Percentiles rank a stretch among this genome's conserved stretches.
These are phyloP conservation scores for Monilinia laxa DNA, from an alignment of 2,329 filamentous ascomycete species.

Conservation along the genomic window DNA sequence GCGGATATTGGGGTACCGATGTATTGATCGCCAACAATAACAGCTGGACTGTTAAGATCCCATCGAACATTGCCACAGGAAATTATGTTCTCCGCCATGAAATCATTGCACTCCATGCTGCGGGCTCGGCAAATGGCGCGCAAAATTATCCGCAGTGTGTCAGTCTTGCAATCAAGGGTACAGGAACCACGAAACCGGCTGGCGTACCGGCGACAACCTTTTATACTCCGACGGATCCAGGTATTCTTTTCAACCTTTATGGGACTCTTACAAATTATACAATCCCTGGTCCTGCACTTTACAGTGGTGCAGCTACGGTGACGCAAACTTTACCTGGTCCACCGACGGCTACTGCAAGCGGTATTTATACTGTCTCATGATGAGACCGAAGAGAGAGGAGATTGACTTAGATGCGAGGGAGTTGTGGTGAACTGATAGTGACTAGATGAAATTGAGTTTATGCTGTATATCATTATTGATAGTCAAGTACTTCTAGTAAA, in stretches of 20 bases:
- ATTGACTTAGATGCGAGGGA: background rate
- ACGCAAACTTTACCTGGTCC: constrained; percentile 30
- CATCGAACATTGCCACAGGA: constrained; percentile 45
- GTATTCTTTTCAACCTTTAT: constrained; percentile 46
- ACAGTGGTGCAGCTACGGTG: constrained; percentile 29
- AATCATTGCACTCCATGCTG: constrained; percentile 38
- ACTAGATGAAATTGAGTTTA: background rate
- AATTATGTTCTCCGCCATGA: constrained; percentile 55
- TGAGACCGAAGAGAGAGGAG: background rate
- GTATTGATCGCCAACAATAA: constrained; percentile 54
- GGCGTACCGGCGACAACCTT: constrained; percentile 44
- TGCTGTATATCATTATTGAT: background rate
- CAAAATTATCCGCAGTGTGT: constrained; percentile 53
- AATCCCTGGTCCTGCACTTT: constrained; percentile 43
- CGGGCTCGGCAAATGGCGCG: constrained; percentile 44
- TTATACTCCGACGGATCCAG: constrained; percentile 45
- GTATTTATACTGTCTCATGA: constrained; percentile 27
- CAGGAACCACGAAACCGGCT: constrained; percentile 43
- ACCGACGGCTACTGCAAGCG: constrained; percentile 31
- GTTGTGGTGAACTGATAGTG: too few species aligned
- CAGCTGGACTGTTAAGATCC: constrained; percentile 51
- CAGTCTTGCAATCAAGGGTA: constrained; percentile 49
- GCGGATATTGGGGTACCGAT: constrained; percentile 47
- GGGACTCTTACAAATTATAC: constrained; percentile 37
- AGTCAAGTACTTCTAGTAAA: background rate